Evolutionary conservation across 2,329 filamentous ascomycete genomes (phyloP).

Genomic region (Plectosphaerella sp.): DNA sequence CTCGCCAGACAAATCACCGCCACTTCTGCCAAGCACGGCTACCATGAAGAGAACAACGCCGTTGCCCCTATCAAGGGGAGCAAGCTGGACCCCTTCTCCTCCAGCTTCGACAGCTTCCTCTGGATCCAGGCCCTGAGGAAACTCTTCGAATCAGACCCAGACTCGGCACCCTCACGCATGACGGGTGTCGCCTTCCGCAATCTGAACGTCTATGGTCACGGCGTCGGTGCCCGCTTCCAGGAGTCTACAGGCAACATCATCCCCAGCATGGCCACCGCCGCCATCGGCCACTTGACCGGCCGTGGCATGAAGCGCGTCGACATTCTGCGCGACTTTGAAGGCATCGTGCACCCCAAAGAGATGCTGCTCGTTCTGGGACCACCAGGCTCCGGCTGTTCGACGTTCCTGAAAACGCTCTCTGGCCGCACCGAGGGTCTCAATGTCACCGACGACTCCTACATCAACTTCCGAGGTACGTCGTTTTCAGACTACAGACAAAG

Average conservation of each 20-base stretch:
- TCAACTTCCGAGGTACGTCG: slow-evolving; percentile 10
- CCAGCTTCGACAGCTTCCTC: slow-evolving; percentile 17
- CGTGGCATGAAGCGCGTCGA: slow-evolving; percentile 11
- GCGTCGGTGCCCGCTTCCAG: slow-evolving; percentile 16
- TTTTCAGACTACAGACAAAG: no score
- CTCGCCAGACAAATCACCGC: slow-evolving; percentile 7
- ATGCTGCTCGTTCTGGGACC: slow-evolving; percentile 57
- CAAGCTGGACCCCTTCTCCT: slow-evolving; percentile 17
- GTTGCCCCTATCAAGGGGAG: slow-evolving; percentile 9
- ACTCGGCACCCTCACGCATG: slow-evolving; percentile 15
- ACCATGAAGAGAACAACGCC: slow-evolving; percentile 2
- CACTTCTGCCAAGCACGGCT: neutral
- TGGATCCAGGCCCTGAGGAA: slow-evolving; percentile 21
- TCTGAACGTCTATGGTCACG: slow-evolving; percentile 21
- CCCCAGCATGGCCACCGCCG: slow-evolving; percentile 9
- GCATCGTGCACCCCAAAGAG: slow-evolving; percentile 37
- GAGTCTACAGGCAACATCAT: slow-evolving; percentile 17
- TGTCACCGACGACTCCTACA: slow-evolving; percentile 17
- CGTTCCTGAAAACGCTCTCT: slow-evolving; percentile 55
- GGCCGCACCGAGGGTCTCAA: slow-evolving; percentile 16
- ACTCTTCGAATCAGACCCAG: slow-evolving; percentile 18
- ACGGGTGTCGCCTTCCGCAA: slow-evolving; percentile 21
- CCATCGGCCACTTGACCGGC: slow-evolving; percentile 2
- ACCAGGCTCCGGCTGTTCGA: slow-evolving; percentile 57
- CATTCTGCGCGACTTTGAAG: slow-evolving; percentile 22